A percentile compares a stretch with the other conserved stretches of the same genome.
Evolutionary conservation across 768 basidiomycete species (phyloP).

Genomic region (Lactifluus rugatus): DNA sequence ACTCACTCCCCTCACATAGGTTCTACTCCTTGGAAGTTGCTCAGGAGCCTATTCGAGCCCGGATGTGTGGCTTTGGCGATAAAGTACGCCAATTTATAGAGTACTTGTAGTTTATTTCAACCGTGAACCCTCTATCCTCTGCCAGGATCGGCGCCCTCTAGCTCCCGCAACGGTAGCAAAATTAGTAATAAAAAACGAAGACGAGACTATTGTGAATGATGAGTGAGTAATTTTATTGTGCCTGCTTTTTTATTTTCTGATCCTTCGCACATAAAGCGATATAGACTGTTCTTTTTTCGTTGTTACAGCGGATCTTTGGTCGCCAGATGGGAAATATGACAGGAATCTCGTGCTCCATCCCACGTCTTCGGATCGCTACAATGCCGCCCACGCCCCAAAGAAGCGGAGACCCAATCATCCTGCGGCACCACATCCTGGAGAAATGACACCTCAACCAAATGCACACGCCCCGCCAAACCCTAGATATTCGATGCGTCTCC

Average conservation of each 20-base stretch:
- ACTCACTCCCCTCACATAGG: slow-evolving; percentile 30
- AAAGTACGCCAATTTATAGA: slow-evolving; percentile 45
- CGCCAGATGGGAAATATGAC: slow-evolving; percentile 68
- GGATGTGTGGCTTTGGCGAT: slow-evolving; percentile 96
- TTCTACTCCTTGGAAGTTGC: slow-evolving; percentile 78
- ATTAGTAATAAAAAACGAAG: slow-evolving; percentile 62
- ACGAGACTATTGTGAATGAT: slow-evolving; percentile 58
- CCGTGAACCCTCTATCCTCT: slow-evolving; percentile 12
- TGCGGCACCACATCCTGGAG: slow-evolving; percentile 19
- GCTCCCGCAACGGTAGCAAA: slow-evolving; percentile 86
- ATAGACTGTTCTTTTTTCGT: slow-evolving; percentile 84
- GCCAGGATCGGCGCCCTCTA: slow-evolving; percentile 81
- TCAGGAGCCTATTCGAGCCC: slow-evolving; percentile 81
- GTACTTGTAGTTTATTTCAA: slow-evolving; percentile 2
- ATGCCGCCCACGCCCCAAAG: slow-evolving; percentile 35
- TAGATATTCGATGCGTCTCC: slow-evolving; percentile 8
- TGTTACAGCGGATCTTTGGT: slow-evolving; percentile 91
- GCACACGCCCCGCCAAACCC: slow-evolving; percentile 21
- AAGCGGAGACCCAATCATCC: slow-evolving; percentile 22
- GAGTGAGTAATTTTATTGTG: slow-evolving; percentile 44
- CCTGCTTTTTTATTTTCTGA: neutral
- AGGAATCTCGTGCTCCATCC: slow-evolving; percentile 88
- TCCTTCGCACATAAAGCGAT: slow-evolving; percentile 39
- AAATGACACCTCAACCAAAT: slow-evolving; percentile 19
- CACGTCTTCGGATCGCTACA: slow-evolving; percentile 65